phyloP scores from a whole-genome alignment of 495 filamentous ascomycete genomes.

The Melanomma pulvis-pyrius region DNA sequence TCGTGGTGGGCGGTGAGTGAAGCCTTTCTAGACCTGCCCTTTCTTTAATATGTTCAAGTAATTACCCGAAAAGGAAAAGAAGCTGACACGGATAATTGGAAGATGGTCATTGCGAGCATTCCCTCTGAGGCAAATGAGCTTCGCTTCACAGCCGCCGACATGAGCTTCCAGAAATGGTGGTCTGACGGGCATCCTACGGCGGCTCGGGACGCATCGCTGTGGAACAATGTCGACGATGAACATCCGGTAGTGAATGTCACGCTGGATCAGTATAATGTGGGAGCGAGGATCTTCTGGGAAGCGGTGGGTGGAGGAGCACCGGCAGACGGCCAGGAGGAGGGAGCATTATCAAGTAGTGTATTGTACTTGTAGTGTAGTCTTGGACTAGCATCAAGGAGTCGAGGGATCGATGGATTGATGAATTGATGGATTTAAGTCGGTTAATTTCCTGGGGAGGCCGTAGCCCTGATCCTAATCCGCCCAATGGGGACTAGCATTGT shows the following conservation, averaged over 20 bases:
- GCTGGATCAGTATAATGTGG: background rate
- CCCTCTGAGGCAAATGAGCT: background rate
- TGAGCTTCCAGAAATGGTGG: background rate
- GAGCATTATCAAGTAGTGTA: background rate
- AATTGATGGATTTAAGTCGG: too few relatives aligned
- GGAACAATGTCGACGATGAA: background rate
- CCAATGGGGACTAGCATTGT: background rate
- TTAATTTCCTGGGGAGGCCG: too few relatives aligned
- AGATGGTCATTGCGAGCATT: background rate
- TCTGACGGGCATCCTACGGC: background rate
- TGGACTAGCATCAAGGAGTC: too few relatives aligned
- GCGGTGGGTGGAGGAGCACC: background rate
- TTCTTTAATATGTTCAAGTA: too few relatives aligned
- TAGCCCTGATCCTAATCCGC: background rate
- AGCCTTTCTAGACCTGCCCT: background rate
- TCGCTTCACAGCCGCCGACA: background rate
- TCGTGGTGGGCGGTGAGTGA: background rate
- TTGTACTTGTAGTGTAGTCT: background rate
- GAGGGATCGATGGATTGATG: background rate
- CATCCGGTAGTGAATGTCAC: background rate
- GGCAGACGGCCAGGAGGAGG: background rate
- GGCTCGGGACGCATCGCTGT: background rate
- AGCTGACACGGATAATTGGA: background rate
- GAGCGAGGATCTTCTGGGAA: constrained; percentile 3
- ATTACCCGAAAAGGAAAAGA: too few relatives aligned